Evolutionary conservation across 257 asterid species (phyloP).

Genomic region (Salvia miltiorrhiza): DNA sequence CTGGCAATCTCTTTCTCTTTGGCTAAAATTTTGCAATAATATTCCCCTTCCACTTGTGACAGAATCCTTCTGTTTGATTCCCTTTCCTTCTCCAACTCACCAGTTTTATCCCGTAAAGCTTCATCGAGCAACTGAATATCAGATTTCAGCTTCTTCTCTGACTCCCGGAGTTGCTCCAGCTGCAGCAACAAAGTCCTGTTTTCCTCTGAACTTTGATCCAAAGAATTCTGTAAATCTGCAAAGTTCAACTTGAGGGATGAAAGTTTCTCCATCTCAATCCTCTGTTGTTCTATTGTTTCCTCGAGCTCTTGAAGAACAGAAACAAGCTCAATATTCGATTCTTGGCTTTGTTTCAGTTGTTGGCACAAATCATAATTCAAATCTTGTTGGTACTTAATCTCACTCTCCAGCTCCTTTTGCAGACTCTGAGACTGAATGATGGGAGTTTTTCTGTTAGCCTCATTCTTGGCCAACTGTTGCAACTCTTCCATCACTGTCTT

Average conservation of each 20-base stretch:
- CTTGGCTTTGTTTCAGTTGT: constrained; percentile 75
- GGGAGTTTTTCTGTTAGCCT: constrained; percentile 29
- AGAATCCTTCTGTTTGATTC: constrained; percentile 31
- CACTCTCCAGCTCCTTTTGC: constrained; percentile 58
- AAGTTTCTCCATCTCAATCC: constrained; percentile 61
- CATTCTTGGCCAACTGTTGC: constrained; percentile 29
- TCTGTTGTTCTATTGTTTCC: constrained; percentile 72
- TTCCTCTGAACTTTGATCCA: constrained; percentile 30
- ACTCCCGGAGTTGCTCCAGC: constrained; percentile 41
- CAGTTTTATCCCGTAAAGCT: constrained; percentile 38
- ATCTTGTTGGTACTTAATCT: constrained; percentile 59
- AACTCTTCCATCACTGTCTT: constrained; percentile 42
- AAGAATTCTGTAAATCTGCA: constrained; percentile 25
- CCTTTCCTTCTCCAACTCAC: constrained; percentile 44
- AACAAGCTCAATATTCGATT: constrained; percentile 79
- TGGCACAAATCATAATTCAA: constrained; percentile 54
- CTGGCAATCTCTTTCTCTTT: constrained; percentile 52
- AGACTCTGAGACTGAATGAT: constrained; percentile 34
- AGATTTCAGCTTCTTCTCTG: constrained; percentile 42
- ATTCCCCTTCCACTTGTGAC: constrained; percentile 36
- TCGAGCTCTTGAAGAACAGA: constrained; percentile 86
- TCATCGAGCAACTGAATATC: constrained; percentile 40
- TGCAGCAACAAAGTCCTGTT: constrained; percentile 27
- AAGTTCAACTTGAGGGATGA: constrained; percentile 33
- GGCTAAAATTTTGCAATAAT: constrained; percentile 28